These are phyloP conservation scores for Trametes pubescens DNA, from an alignment of 1,284 basidiomycete species.

Conservation along the genomic window DNA sequence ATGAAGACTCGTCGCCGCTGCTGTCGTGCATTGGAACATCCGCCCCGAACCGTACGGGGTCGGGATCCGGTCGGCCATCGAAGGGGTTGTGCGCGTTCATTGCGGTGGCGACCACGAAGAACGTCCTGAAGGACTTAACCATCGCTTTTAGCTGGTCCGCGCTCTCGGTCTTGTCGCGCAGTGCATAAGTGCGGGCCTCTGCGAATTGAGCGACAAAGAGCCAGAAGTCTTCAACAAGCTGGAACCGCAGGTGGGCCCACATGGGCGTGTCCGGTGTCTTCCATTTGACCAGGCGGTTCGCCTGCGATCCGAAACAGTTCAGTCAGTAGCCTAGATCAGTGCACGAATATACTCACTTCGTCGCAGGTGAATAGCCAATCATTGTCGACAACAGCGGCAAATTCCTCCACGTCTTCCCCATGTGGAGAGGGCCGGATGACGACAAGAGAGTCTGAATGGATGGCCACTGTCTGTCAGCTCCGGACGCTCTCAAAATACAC, in stretches of 20 bases:
- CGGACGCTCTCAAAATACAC: background rate
- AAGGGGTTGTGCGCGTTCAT: background rate
- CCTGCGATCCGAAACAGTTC: background rate
- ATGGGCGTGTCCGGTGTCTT: background rate
- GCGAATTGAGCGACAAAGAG: slow-evolving; percentile 1
- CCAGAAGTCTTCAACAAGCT: background rate
- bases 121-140: background rate
- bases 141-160: background rate
- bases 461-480: background rate
- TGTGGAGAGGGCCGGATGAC: background rate
- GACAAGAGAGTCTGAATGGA: background rate
- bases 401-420: background rate
- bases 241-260: background rate
- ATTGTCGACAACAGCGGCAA: background rate
- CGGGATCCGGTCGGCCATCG: background rate
- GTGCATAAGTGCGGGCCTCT: background rate
- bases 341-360: background rate
- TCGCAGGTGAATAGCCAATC: background rate
- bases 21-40: background rate
- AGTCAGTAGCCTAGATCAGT: background rate
- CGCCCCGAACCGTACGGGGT: background rate
- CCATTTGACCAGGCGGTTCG: background rate
- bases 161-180: background rate
- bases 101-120: background rate
- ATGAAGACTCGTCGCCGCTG: background rate